Percentiles rank a stretch among this genome's conserved stretches.
Conservation (phyloP, 2,329 filamentous ascomycete genomes). For the Clonostachys byssicola region DNA sequence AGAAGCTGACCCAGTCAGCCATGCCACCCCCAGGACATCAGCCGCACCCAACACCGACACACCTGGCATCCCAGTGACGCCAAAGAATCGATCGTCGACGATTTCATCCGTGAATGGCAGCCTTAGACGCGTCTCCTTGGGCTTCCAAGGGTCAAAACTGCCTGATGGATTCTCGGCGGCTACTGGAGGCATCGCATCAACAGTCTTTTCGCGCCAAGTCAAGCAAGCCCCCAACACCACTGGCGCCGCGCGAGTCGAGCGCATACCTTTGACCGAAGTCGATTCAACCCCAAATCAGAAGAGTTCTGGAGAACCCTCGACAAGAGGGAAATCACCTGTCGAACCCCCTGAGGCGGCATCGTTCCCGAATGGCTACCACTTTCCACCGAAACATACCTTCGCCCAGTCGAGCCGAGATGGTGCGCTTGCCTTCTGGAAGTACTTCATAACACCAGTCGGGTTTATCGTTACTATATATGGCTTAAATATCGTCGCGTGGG, state of each 20-base stretch:
- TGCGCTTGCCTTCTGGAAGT: slow-evolving; percentile 63
- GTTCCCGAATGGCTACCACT: slow-evolving; percentile 63
- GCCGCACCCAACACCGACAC: too few species aligned
- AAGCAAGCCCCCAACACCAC: not conserved
- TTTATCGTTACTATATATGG: slow-evolving; percentile 77
- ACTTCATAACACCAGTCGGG: slow-evolving; percentile 69
- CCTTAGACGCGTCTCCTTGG: slow-evolving; percentile 23
- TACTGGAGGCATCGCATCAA: slow-evolving; percentile 38
- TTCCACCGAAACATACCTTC: slow-evolving; percentile 57
- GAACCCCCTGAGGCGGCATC: slow-evolving; percentile 26
- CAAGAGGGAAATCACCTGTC: slow-evolving; percentile 1
- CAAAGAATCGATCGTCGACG: slow-evolving; percentile 3
- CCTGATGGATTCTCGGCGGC: slow-evolving; percentile 43
- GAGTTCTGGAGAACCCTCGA: too few species aligned
- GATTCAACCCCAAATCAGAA: not conserved
- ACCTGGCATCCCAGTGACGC: not conserved
- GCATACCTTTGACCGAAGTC: not conserved
- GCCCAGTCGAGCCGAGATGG: slow-evolving; percentile 54
- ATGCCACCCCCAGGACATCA: too few species aligned
- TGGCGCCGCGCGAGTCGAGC: not conserved
- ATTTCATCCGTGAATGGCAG: slow-evolving; percentile 22
- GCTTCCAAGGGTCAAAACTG: slow-evolving; percentile 39
- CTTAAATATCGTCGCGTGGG: slow-evolving; percentile 83
- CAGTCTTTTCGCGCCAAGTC: slow-evolving; percentile 20
- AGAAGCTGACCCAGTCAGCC: too few species aligned